A percentile compares a stretch with the other conserved stretches of the same genome.
These are phyloP conservation scores for Candida sojae DNA, from an alignment of 1,139 yeast genomes.

Conservation along the genomic window DNA sequence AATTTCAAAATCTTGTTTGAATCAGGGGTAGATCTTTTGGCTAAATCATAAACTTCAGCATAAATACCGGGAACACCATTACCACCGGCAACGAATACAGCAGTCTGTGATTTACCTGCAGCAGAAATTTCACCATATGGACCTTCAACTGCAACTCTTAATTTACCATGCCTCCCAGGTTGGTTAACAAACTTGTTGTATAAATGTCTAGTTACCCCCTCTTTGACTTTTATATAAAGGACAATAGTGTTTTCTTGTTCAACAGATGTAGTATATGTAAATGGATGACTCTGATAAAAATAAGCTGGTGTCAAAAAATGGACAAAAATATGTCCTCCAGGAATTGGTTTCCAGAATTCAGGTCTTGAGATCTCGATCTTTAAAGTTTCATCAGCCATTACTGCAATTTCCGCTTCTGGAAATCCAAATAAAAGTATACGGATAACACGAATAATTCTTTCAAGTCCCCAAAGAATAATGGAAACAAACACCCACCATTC, in stretches of 20 bases:
- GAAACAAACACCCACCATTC: constrained; percentile 52
- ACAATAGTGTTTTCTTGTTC: constrained; percentile 20
- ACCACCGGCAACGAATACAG: constrained; percentile 42
- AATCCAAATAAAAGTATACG: constrained; percentile 52
- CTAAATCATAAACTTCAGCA: constrained; percentile 36
- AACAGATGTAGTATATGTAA: constrained; percentile 43
- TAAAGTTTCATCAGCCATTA: constrained; percentile 46
- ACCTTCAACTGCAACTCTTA: constrained; percentile 39
- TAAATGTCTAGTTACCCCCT: constrained; percentile 35
- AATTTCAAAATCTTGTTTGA: constrained; percentile 14
- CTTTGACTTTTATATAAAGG: constrained; percentile 33
- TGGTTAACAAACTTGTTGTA: constrained; percentile 27
- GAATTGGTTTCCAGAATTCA: constrained; percentile 36
- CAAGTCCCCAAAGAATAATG: constrained; percentile 63
- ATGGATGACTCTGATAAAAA: constrained; percentile 77
- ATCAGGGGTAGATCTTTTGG: constrained; percentile 10
- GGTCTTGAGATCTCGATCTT: constrained; percentile 44
- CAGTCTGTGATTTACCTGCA: constrained; percentile 28
- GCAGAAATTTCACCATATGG: constrained; percentile 39
- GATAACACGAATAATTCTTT: constrained; percentile 51
- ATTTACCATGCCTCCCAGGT: constrained; percentile 25
- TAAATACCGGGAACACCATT: constrained; percentile 46
- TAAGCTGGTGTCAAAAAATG: constrained; percentile 54
- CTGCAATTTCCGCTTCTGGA: constrained; percentile 42
- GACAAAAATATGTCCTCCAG: constrained; percentile 64